Base-by-base conservation (phyloP, 139 green algal species). In the Chlorella sp. region DNA sequence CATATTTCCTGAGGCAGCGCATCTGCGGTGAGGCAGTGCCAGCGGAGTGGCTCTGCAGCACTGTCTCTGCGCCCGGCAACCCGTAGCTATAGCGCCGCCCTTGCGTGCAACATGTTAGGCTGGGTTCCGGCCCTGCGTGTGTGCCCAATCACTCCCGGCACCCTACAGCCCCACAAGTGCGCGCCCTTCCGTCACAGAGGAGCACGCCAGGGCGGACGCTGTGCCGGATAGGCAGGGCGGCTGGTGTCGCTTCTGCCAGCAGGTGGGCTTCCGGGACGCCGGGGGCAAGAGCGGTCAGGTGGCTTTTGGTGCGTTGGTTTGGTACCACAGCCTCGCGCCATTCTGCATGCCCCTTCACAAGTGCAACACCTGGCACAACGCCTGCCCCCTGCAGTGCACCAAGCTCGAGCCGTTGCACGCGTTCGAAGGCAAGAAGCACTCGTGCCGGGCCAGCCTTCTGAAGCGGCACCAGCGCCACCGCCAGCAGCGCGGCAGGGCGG, bases 1-100 rank as follows among this genome's bases (percentile, higher is more conserved):
- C 34, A 26, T 83, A 83, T 60, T 83, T 83, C 58, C 40, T 83
- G n/a, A 60, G 77, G 13, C 77, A 83, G 77, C 73, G 73, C 14
- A 83, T 83, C 30, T 83, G 77, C 30, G 77, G 77, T 83, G 77
- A 28, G 72, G 4, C 51, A 60, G 24, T 3, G 2, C 51, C 46
- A 54, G 46, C 46, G 7, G 46, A 11, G 11, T 54, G 46, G 11
- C 11, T 8, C 19, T 34, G 13, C 17, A 1, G 11, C 17, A 36
- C 30, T 41, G 64, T 40, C 14, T 3, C 5, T n/a, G n/a, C n/a
- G n/a, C n/a, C n/a, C n/a, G n/a, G n/a, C n/a, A n/a, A n/a, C n/a
- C n/a, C n/a, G n/a, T n/a, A n/a, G n/a, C n/a, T n/a, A n/a, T n/a
- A n/a, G n/a, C n/a, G n/a, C n/a, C n/a, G n/a, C n/a, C n/a, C n/a